Evolutionary conservation across 2,329 filamentous ascomycete species (phyloP).

Genomic region (Pseudohalonectria lignicola): DNA sequence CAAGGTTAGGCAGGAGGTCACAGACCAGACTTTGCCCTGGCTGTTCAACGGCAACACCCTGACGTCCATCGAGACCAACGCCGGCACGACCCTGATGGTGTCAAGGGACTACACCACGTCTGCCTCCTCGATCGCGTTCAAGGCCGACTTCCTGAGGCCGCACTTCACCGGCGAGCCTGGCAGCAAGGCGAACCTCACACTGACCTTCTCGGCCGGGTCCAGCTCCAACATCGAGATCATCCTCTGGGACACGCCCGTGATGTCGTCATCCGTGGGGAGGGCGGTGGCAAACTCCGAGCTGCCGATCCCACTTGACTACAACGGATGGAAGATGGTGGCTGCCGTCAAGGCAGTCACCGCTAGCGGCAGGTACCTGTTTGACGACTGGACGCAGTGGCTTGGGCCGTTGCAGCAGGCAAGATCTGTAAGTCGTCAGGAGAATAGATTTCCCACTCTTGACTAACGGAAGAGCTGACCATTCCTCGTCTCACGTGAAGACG

Average conservation of each 20-base stretch:
- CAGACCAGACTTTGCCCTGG: slow-evolving; percentile 32
- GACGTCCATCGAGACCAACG: slow-evolving; percentile 23
- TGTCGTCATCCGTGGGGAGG: no score
- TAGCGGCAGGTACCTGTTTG: no score
- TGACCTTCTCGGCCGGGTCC: slow-evolving; percentile 40
- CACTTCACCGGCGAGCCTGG: slow-evolving; percentile 31
- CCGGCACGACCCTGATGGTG: slow-evolving; percentile 19
- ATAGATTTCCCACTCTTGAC: no score
- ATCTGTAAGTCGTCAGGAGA: no score
- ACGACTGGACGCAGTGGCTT: no score
- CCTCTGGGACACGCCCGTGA: slow-evolving; percentile 36
- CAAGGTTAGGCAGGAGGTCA: slow-evolving; percentile 29
- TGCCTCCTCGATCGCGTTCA: slow-evolving; percentile 32
- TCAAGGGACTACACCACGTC: slow-evolving; percentile 36
- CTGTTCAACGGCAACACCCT: slow-evolving; percentile 43
- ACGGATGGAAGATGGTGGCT: no score
- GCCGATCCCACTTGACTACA: no score
- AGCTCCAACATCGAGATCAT: slow-evolving; percentile 34
- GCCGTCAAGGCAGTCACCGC: no score
- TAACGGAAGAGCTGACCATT: no score
- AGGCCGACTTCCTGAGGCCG: slow-evolving; percentile 29
- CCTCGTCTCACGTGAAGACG: no score
- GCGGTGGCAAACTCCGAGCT: no score
- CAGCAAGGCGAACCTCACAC: slow-evolving; percentile 35
- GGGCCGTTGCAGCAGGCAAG: no score